Percentiles rank a stretch among this genome's conserved stretches.
phyloP scores from a whole-genome alignment of 2,329 filamentous ascomycete species.

The Pyrenochaeta sp. region DNA sequence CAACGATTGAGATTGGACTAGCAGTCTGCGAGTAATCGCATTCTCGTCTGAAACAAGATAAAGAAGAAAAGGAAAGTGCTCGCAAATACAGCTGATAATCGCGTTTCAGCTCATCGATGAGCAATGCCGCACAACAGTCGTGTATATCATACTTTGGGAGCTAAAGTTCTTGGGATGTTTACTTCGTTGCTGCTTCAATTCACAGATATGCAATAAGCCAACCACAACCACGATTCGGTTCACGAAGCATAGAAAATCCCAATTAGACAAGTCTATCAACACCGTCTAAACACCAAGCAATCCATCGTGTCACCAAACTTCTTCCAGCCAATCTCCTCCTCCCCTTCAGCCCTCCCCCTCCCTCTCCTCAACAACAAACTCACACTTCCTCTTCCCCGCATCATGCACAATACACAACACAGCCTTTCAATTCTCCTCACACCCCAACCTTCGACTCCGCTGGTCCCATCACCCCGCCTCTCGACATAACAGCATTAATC shows the following conservation, averaged over 20 bases:
- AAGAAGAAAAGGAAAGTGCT: no score
- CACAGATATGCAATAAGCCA: no score
- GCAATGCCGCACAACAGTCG: no score
- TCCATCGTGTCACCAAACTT: neutral
- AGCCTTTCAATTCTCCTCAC: neutral
- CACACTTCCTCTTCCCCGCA: slow-evolving; percentile 1
- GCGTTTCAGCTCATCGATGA: no score
- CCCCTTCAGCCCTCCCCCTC: neutral
- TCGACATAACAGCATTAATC: neutral
- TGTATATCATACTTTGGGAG: no score
- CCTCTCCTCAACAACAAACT: slow-evolving; percentile 4
- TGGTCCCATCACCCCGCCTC: neutral
- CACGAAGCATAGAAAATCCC: no score
- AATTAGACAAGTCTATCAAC: no score
- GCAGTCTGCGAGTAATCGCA: neutral
- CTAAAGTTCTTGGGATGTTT: no score
- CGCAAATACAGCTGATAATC: no score
- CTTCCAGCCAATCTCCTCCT: neutral
- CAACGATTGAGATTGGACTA: neutral
- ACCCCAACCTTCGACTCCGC: neutral
- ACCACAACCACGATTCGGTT: no score
- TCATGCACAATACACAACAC: slow-evolving; percentile 2
- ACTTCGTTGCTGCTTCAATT: no score
- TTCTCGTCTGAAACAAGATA: no score
- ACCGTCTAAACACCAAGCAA: neutral